phyloP scores from a whole-genome alignment of 2,329 filamentous ascomycete genomes.

The Neofusicoccum cordaticola region DNA sequence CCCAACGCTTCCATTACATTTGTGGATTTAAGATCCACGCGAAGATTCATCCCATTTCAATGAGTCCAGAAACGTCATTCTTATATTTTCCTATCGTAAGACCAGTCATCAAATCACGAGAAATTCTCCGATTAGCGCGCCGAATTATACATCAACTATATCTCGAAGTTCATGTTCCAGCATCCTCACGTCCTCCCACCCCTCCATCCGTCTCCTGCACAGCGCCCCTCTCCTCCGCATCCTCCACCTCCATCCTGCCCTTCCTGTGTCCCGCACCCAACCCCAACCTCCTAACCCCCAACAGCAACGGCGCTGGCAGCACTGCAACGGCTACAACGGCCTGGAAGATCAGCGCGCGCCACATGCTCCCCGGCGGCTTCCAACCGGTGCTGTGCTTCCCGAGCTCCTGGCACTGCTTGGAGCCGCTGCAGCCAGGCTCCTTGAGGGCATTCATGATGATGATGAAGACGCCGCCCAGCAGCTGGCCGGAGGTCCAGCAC shows the following conservation, averaged over 20 bases:
- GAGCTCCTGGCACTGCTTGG: constrained; percentile 26
- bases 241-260: constrained; percentile 33
- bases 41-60: too few species aligned
- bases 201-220: not conserved
- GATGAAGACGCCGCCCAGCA: constrained; percentile 82
- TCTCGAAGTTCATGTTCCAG: too few species aligned
- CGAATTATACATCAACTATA: too few species aligned
- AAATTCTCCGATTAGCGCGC: too few species aligned
- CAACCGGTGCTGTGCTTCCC: constrained; percentile 22
- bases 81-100: too few species aligned
- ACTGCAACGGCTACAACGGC: constrained; percentile 66
- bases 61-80: too few species aligned
- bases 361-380: constrained; percentile 69
- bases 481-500: constrained; percentile 82
- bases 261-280: constrained; percentile 26
- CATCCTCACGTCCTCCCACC: not conserved
- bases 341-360: constrained; percentile 71
- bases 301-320: constrained; percentile 63
- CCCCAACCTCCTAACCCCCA: constrained; percentile 66
- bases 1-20: too few species aligned
- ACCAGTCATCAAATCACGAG: too few species aligned
- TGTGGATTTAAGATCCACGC: too few species aligned
- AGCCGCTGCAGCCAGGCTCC: constrained; percentile 26
- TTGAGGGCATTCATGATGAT: constrained; percentile 75
- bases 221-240: constrained; percentile 21